Evolutionary conservation across 169 alveolate genomes (phyloP).

Genomic region (Cryptosporidium sp.): DNA sequence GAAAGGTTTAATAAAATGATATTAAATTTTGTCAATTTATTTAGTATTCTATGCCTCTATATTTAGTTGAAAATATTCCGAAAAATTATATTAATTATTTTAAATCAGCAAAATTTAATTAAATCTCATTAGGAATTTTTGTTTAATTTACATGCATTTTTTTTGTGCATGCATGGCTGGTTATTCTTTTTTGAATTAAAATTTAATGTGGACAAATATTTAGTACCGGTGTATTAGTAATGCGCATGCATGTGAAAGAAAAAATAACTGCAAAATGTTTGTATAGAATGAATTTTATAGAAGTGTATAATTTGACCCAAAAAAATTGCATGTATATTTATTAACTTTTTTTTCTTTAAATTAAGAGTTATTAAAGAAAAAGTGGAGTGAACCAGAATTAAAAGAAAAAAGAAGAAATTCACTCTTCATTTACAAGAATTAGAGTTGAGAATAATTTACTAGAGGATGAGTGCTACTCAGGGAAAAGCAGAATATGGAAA

Average conservation of each 20-base stretch:
- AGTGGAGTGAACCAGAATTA: slow-evolving; percentile 5
- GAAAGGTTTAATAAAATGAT: background rate
- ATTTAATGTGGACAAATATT: slow-evolving; percentile 3
- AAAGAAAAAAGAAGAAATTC: slow-evolving; percentile 1
- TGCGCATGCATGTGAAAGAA: slow-evolving; percentile 19
- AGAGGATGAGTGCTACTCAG: background rate
- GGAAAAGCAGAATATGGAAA: background rate
- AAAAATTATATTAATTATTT: background rate
- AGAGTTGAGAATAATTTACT: background rate
- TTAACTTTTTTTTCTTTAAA: slow-evolving; percentile 22
- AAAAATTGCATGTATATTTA: slow-evolving; percentile 16
- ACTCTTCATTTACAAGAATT: slow-evolving; percentile 25
- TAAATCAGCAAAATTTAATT: background rate
- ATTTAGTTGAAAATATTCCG: background rate
- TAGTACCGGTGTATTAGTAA: slow-evolving; percentile 32
- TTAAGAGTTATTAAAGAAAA: slow-evolving; percentile 23
- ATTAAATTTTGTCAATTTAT: background rate
- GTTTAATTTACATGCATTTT: background rate
- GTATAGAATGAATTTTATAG: slow-evolving; percentile 5
- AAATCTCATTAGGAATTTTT: background rate
- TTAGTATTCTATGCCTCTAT: background rate
- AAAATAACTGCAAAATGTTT: background rate
- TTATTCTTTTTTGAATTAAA: background rate
- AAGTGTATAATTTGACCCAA: background rate
- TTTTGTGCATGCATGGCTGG: slow-evolving; percentile 19